Base-by-base conservation (phyloP, 2,329 filamentous ascomycete species). In the Stemphylium lycopersici region DNA sequence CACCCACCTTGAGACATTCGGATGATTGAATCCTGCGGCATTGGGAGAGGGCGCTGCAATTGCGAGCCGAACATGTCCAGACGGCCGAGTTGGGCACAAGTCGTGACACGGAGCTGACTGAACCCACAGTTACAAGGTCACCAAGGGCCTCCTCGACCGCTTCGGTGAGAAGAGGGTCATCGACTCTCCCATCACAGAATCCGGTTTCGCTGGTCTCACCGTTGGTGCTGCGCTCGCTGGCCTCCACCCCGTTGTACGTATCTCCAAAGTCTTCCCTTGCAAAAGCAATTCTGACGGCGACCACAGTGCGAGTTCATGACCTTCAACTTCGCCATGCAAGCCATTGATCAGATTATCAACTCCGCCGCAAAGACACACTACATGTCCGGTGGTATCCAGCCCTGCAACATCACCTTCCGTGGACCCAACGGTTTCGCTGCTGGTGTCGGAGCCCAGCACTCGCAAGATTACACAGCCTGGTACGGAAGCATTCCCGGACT, bases 301-400 rank as follows among this genome's bases (percentile, higher is more conserved):
- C 15, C 6, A 46, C 65, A 95, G 91, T 95, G 90, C 86, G 95
- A 99, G 83, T 99, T 99, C 85, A 99, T 99, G 95, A 99, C 95
- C 73, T 98, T 96, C 87, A 99, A 99, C 87, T 98, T 98, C 77
- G 93, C 95, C 79, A 99, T 99, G 95, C 95, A 99, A 83, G 91
- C 95, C 76, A 99, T 99, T 79, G 95, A 99, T 78, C 95, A 99
- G 79, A 91, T 99, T 76, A 93, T 99, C 87, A 99, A 99, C 87
- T 98, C 93, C 44, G 95, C 84, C 69, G 95, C 92, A 75, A 99
- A 99, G 86, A 99, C 95, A 53, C 93, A 99, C 75, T 99, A 99
- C 85, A 99, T 99, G 95, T 98, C 95, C 63, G 95, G 95, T 72
- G 95, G 95, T 78, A 98, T 97, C 78, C 95, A 99, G 81, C 95